These are phyloP conservation scores for Plasmodium vivax DNA, from an alignment of 169 alveolate species.

Conservation along the genomic window DNA sequence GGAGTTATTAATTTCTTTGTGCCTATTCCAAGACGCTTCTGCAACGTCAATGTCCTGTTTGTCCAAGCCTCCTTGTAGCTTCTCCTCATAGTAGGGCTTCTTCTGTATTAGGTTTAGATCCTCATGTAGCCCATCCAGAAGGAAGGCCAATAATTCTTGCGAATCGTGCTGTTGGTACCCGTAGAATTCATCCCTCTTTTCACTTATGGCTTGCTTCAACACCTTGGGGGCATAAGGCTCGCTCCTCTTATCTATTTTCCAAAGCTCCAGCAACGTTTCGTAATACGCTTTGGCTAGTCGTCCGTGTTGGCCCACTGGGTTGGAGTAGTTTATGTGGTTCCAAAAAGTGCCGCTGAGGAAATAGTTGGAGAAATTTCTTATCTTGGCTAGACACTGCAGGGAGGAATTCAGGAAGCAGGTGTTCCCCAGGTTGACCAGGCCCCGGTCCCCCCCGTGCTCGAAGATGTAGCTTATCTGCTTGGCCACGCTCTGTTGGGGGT, in stretches of 20 bases:
- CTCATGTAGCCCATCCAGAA: slow-evolving; percentile 93
- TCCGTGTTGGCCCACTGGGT: slow-evolving; percentile 77
- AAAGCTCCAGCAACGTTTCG: slow-evolving; percentile 82
- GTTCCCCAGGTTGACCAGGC: slow-evolving; percentile 57
- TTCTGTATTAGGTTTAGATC: slow-evolving; percentile 91
- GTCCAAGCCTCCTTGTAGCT: slow-evolving; percentile 69
- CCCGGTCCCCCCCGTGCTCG: slow-evolving; percentile 77
- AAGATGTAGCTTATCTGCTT: slow-evolving; percentile 35
- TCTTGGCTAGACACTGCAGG: slow-evolving; percentile 86
- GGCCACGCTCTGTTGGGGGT: not conserved
- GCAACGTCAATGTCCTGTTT: slow-evolving; percentile 57
- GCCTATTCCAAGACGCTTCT: slow-evolving; percentile 77
- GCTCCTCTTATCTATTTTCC: slow-evolving; percentile 82
- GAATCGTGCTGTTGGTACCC: slow-evolving; percentile 93
- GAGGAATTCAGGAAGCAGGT: slow-evolving; percentile 89
- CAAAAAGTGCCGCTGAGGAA: slow-evolving; percentile 55
- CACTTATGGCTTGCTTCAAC: slow-evolving; percentile 89
- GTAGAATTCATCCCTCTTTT: slow-evolving; percentile 87
- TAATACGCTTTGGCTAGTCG: slow-evolving; percentile 80
- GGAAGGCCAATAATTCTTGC: slow-evolving; percentile 90
- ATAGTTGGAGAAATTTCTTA: slow-evolving; percentile 73
- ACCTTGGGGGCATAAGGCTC: slow-evolving; percentile 89
- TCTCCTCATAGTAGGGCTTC: slow-evolving; percentile 89
- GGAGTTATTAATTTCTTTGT: slow-evolving; percentile 88
- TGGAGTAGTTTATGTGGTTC: slow-evolving; percentile 57